phyloP scores from a whole-genome alignment of 257 asterid species.

The Agastache rugosa region DNA sequence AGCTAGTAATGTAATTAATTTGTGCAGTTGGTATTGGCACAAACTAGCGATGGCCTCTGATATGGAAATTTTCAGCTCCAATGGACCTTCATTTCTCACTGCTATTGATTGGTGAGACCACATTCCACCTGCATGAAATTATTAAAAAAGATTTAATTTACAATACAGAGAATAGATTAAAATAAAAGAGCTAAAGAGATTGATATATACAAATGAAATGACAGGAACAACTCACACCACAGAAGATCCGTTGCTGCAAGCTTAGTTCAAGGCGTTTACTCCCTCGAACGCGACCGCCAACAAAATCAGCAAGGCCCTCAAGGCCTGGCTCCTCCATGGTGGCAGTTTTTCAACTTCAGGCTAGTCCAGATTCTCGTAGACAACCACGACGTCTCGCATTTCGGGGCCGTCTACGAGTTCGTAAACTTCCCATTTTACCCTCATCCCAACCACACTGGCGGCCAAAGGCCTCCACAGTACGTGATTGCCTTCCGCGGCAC shows the following conservation, averaged over 20 bases:
- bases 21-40: background rate
- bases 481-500: constrained; percentile 78
- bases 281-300: constrained; percentile 66
- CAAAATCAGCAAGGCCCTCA: constrained; percentile 55
- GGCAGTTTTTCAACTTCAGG: constrained; percentile 68
- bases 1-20: constrained; percentile 2
- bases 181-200: background rate
- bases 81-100: constrained; percentile 66
- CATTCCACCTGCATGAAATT: background rate
- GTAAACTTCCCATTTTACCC: constrained; percentile 26
- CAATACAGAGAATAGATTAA: no score
- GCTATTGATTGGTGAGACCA: constrained; percentile 60
- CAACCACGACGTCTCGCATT: constrained; percentile 57
- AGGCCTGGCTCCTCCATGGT: constrained; percentile 79
- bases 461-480: constrained; percentile 52
- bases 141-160: no score
- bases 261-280: constrained; percentile 73
- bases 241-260: constrained; percentile 68
- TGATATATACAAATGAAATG: background rate
- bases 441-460: background rate
- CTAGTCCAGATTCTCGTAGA: constrained; percentile 50
- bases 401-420: constrained; percentile 64
- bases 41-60: constrained; percentile 51
- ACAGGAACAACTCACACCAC: constrained; percentile 67
- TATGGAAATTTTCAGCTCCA: constrained; percentile 52